Conservation (phyloP, 2,329 filamentous ascomycete species). For the Aspergillus ibericus region DNA sequence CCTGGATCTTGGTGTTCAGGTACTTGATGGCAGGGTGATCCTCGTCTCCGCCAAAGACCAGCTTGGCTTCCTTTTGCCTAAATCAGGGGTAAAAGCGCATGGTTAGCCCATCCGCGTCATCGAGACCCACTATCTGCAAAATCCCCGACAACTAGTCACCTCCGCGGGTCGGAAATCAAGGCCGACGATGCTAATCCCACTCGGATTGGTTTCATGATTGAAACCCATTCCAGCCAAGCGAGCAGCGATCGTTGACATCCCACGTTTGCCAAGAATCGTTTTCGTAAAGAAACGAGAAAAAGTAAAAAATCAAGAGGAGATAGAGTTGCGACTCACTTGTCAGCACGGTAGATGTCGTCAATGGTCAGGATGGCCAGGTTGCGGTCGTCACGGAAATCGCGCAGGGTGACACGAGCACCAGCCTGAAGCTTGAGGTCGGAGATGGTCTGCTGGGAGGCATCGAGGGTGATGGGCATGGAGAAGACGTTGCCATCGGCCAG, state of each 20-base stretch:
- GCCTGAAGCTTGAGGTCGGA: slow-evolving; percentile 73
- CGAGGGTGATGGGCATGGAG: slow-evolving; percentile 94
- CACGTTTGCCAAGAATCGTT: not conserved
- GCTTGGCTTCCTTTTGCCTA: slow-evolving; percentile 83
- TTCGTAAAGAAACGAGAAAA: not conserved
- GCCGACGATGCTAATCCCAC: not conserved
- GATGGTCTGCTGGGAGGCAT: slow-evolving; percentile 74
- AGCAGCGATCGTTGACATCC: not conserved
- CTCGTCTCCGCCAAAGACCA: slow-evolving; percentile 90
- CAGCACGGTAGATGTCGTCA: slow-evolving; percentile 90
- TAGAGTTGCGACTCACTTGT: slow-evolving; percentile 68
- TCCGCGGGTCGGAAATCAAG: not conserved
- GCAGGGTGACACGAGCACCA: slow-evolving; percentile 79
- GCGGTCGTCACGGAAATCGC: slow-evolving; percentile 93
- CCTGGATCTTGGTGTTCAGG: slow-evolving; percentile 75
- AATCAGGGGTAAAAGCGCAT: slow-evolving; percentile 15
- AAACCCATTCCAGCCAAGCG: slow-evolving; percentile 3
- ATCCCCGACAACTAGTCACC: not conserved
- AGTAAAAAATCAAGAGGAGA: not conserved
- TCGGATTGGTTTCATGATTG: not conserved
- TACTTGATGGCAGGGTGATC: slow-evolving; percentile 92
- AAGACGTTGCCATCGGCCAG: slow-evolving; percentile 88
- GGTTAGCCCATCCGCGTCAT: slow-evolving; percentile 29
- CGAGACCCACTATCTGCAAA: slow-evolving; percentile 21
- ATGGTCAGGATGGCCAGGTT: slow-evolving; percentile 95